phyloP scores from a whole-genome alignment of 352 stramenopile genomes.

The Pythium biforme region DNA sequence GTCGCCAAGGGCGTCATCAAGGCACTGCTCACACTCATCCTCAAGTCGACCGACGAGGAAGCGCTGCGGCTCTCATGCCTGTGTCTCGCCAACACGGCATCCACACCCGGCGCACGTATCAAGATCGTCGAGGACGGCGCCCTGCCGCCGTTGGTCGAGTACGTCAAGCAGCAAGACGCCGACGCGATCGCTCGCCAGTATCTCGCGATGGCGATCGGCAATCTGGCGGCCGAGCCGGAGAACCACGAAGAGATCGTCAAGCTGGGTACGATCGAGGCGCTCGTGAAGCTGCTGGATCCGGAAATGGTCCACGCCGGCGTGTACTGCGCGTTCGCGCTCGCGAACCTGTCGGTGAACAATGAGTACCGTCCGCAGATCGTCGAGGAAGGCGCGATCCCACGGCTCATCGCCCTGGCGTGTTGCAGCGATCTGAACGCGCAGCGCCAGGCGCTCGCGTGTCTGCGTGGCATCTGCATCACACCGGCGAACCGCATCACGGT shows the following conservation, averaged over 20 bases:
- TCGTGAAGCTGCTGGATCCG: constrained; percentile 92
- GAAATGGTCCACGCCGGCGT: constrained; percentile 82
- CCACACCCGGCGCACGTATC: constrained; percentile 77
- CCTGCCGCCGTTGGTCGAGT: constrained; percentile 86
- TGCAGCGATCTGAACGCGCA: constrained; percentile 93
- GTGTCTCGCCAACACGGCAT: constrained; percentile 95
- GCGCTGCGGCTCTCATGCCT: constrained; percentile 93
- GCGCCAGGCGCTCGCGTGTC: constrained; percentile 88
- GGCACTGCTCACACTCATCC: constrained; percentile 90
- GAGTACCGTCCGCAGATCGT: constrained; percentile 92
- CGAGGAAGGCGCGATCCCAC: constrained; percentile 91
- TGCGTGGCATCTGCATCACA: constrained; percentile 93
- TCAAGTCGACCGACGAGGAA: constrained; percentile 90
- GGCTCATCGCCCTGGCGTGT: constrained; percentile 93
- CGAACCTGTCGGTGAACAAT: constrained; percentile 94
- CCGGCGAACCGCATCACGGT: constrained; percentile 86
- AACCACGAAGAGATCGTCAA: constrained; percentile 96
- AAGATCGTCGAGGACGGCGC: constrained; percentile 94
- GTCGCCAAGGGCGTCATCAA: constrained; percentile 94
- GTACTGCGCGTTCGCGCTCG: constrained; percentile 93
- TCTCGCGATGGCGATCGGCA: constrained; percentile 94
- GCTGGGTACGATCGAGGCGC: constrained; percentile 79
- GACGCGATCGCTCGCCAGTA: constrained; percentile 95
- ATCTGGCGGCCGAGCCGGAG: constrained; percentile 92
- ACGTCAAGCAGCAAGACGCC: constrained; percentile 83